Conservation (phyloP, 2,329 filamentous ascomycete species). For the Fusarium compactum region DNA sequence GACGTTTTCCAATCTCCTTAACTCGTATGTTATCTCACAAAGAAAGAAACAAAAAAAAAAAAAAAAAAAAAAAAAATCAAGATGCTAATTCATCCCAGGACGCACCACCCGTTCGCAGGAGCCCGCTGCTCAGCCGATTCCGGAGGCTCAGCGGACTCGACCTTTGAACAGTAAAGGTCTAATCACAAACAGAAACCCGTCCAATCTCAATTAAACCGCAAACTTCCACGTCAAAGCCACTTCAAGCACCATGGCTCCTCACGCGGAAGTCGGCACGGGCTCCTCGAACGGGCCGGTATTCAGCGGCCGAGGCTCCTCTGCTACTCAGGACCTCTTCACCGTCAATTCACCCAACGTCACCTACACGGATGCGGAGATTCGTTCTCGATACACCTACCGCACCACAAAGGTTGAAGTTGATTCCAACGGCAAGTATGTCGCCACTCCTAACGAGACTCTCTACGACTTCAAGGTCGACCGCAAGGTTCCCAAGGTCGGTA, state of each 20-base stretch:
- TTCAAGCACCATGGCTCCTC: constrained; percentile 83
- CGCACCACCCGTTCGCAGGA: constrained; percentile 96
- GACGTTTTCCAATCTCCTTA: constrained; percentile 98
- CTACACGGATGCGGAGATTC: constrained; percentile 90
- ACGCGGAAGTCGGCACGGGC: constrained; percentile 75
- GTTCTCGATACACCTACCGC: constrained; percentile 95
- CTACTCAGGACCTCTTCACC: constrained; percentile 76
- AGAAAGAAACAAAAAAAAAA: neutral
- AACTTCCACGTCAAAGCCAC: constrained; percentile 46
- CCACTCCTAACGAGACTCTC: constrained; percentile 85
- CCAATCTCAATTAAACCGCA: constrained; percentile 40
- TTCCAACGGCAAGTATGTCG: constrained; percentile 81
- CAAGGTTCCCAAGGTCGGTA: constrained; percentile 89
- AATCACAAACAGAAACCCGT: constrained; percentile 49
- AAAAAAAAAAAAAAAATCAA: constrained; percentile 1
- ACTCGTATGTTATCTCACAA: constrained; percentile 76
- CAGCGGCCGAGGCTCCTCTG: constrained; percentile 54
- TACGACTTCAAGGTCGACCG: constrained; percentile 99
- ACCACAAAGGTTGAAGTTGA: constrained; percentile 84
- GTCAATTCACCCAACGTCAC: constrained; percentile 93
- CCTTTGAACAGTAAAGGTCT: constrained; percentile 67
- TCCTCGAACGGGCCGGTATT: constrained; percentile 72
- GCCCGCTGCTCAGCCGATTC: constrained; percentile 91
- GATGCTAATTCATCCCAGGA: constrained; percentile 64
- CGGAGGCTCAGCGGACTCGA: constrained; percentile 82